A percentile compares a stretch with the other conserved stretches of the same genome.
Conservation (phyloP, 257 asterid genomes). For the Thymus mandschuricus region DNA sequence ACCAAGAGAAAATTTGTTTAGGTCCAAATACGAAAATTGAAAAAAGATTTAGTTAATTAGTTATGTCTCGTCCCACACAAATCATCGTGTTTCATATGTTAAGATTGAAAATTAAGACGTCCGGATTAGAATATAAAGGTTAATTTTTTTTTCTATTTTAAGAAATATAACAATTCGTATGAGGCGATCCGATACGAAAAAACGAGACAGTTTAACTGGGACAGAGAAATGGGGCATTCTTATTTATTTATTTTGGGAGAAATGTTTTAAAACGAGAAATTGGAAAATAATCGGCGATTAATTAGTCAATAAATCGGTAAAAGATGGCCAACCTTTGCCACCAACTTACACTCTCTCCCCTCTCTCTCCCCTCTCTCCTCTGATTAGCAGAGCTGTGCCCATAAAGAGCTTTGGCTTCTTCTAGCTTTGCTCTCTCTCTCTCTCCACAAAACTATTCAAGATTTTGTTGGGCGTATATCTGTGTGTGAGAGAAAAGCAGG, state of each 20-base stretch:
- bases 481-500: conserved; percentile 27
- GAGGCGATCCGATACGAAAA: no score
- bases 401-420: conserved; percentile 37
- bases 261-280: not conserved
- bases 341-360: conserved; percentile 4
- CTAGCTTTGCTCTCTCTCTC: conserved; percentile 19
- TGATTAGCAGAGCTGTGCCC: conserved; percentile 34
- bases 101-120: no score
- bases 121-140: no score
- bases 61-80: no score
- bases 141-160: no score
- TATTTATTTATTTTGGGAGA: not conserved
- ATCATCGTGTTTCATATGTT: no score
- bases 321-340: conserved; percentile 42
- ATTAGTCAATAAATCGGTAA: conserved; percentile 57
- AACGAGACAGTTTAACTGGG: no score
- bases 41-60: no score
- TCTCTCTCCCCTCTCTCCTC: conserved; percentile 1
- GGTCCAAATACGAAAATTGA: not conserved
- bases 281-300: conserved; percentile 27
- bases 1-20: conserved; percentile 15
- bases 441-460: conserved; percentile 16
- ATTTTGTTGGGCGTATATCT: conserved; percentile 19
- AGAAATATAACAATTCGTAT: no score
- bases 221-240: not conserved